Evolutionary conservation across 140 eudicot species (phyloP), one percentile per base, ranked within the genome.

Genomic region (Stevia rebaudiana): DNA sequence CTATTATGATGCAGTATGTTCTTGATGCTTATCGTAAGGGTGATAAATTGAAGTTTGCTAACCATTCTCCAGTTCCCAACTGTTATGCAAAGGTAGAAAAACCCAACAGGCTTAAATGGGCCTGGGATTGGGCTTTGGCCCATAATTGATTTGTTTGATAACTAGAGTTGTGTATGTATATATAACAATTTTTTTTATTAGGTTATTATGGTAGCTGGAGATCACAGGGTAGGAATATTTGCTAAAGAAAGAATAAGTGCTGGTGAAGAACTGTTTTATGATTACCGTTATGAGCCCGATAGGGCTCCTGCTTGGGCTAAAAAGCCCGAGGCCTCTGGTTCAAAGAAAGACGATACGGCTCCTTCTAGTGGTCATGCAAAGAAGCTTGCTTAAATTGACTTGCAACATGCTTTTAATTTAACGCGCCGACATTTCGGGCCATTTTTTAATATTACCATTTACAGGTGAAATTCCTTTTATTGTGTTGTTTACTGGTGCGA

Each of bases 161-260:
- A 46, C 18, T 17, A 7, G 18, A 1, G 58, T 4, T 6, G 62
- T 54, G n/a, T n/a, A n/a, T 56, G 19, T 44, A 24, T 23, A 16
- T 16, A 0, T 41, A 55, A 61, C 25, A 55, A 48, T 44, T 43
- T 0, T 67, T 67, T 55, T 78, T 78, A 70, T 41, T 74, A 92
- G 99, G 99, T 92, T n/a, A 81, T 92, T 28, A 83, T 92, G 99
- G 99, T 92, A 62, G 95, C 89, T 40, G 99, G 99, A 59, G 99
- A 92, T 83, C 99, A 92, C 69, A 80, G 99, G 70, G 99, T 92
- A 5, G 99, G 99, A 3, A 92, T 92, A 70, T 92, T 85, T 73
- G 97, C 99, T 15, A 92, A 92, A 55, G 97, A 92, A 72, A 78
- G 94, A 59, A 92, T 92, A 39, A 42, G 74, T 50, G 95, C 81